Base-by-base conservation (phyloP, 176 grass and related monocot species). In the Triticum timopheevii region DNA sequence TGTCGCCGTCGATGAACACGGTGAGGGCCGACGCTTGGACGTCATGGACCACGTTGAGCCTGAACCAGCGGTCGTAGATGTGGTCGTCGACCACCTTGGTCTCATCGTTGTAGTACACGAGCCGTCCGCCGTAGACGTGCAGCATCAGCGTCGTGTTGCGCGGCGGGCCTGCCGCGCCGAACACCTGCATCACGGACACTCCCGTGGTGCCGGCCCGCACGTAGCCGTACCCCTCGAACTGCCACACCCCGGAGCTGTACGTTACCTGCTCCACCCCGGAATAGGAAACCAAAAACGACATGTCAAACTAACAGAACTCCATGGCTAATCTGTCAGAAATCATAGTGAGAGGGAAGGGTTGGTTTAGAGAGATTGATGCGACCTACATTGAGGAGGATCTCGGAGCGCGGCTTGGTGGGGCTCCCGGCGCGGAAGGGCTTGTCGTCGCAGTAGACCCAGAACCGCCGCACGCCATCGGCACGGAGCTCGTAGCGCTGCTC, bases 41-140 rank as follows among this genome's bases (percentile, higher is more conserved):
- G 33, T 89, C 81, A 50, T 92, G 90, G 39, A 95, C 84, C 25
- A 92, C 85, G 84, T 95, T 95, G 20, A 92, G 77, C 61, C 73
- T 74, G 66, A 92, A 92, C 88, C 90, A 90, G 15, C 86, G 45
- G 74, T 75, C 69, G 40, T 69, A 84, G 76, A 92, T 82, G 34
- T 44, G 3, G 23, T 2, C 61, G 64, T 90, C 87, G 34, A 92
- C 81, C 13, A 83, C 59, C 38, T 50, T 61, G 10, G 69, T 5
- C 34, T 45, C 44, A 44, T 92, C 45, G 35, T 24, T 8, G 73
- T 88, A 92, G 87, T 83, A 84, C 82, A 68, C 58, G 33, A 90
- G 77, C 61, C 80, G 33, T 69, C 81, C 84, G 35, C 61, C 56
- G 78, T 92, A 90, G 47, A 94, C 87, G 8, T 78, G 84, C 84